Evolutionary conservation across 2,329 filamentous ascomycete genomes (phyloP).

Genomic region (Epichloe aotearoae): DNA sequence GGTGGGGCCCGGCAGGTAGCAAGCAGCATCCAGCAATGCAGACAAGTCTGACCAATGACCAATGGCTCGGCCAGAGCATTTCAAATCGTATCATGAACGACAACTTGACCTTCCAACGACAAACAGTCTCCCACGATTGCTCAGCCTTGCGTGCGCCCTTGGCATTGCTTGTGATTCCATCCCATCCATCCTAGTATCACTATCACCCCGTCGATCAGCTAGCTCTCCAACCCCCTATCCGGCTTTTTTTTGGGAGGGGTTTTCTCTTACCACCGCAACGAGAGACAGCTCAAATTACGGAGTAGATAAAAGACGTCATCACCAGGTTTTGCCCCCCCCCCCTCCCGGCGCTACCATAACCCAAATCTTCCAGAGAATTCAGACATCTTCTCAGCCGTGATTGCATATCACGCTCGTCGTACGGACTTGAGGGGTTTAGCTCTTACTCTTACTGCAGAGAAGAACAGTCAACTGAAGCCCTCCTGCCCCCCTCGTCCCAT

Average conservation of each 20-base stretch:
- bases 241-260: background rate
- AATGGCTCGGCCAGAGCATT: background rate
- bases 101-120: too few relatives aligned
- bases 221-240: background rate
- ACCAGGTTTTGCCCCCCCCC: background rate
- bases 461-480: too few relatives aligned
- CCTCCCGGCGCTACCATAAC: background rate
- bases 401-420: background rate
- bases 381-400: background rate
- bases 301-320: conserved; percentile 4
- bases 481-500: conserved; percentile 1
- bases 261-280: background rate
- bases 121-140: background rate
- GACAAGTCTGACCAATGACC: background rate
- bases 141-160: background rate
- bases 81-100: background rate
- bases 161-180: background rate
- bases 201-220: background rate
- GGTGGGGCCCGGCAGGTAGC: background rate
- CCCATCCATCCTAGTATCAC: background rate
- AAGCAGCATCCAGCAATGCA: too few relatives aligned
- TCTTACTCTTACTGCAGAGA: too few relatives aligned
- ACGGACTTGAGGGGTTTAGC: background rate
- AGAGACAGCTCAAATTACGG: background rate
- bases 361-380: background rate